Percentiles rank a stretch among this genome's conserved stretches.
Conservation (phyloP, 2,329 filamentous ascomycete species). For the Coniochaeta sp. region DNA sequence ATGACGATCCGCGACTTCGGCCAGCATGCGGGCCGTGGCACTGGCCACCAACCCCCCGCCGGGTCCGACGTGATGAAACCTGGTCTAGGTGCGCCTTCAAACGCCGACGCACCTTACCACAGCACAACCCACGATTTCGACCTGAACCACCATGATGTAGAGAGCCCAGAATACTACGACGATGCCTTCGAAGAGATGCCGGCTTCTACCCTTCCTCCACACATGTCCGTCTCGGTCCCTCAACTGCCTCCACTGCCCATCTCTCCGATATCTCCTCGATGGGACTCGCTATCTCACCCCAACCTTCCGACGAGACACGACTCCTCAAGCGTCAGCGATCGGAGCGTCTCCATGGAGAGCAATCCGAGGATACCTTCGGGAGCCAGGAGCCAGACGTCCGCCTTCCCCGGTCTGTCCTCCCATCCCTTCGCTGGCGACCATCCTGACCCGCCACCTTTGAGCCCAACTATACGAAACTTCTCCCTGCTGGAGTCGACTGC, state of each 20-base stretch:
- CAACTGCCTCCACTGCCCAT: slow-evolving; percentile 27
- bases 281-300: slow-evolving; percentile 29
- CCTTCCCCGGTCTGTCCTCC: not conserved
- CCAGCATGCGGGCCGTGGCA: slow-evolving; percentile 11
- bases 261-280: slow-evolving; percentile 32
- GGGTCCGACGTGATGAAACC: not conserved
- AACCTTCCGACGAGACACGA: slow-evolving; percentile 18
- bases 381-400: slow-evolving; percentile 12
- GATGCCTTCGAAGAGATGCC: not conserved
- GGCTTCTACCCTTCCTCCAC: slow-evolving; percentile 1
- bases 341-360: slow-evolving; percentile 5
- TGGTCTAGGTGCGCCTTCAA: slow-evolving; percentile 8
- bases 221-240: slow-evolving; percentile 2
- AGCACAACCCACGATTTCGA: slow-evolving; percentile 11
- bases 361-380: slow-evolving; percentile 9
- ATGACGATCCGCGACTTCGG: slow-evolving; percentile 15
- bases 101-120: slow-evolving; percentile 14
- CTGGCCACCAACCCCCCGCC: not conserved
- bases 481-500: not conserved
- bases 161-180: too few species aligned
- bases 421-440: not conserved
- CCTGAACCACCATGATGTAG: too few species aligned
- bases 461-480: not conserved
- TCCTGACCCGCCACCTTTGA: not conserved
- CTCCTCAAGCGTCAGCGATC: slow-evolving; percentile 12